Base-by-base conservation (phyloP, 805 yeast genomes). In the Metschnikowia vanudenii region DNA sequence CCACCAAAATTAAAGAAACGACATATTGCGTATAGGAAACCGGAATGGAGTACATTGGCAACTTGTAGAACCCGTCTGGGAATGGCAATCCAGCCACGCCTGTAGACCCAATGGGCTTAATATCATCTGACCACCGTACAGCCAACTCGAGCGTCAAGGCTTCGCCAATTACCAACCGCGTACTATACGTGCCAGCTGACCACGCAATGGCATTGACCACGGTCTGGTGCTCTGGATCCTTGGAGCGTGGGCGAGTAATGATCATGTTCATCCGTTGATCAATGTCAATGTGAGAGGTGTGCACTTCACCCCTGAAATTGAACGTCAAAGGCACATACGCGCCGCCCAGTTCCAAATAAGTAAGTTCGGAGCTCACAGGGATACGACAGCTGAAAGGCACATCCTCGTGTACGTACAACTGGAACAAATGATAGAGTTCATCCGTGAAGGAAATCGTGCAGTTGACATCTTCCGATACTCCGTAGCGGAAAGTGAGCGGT, bases 381-480 rank as follows among this genome's bases (percentile, higher is more conserved):
- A 84, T 54, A 45, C 84, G 69, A 62, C 94, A 86, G 39, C 85
- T 76, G 59, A 82, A 80, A 24, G 94, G 94, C 8, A 78, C 81
- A 60, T 86, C 94, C 59, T 85, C 85, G 62, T 86, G 94, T 36
- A 86, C 68, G 60, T 85, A 85, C 39, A 85, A 68, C 65, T 86
- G 92, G 62, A 86, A 83, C 48, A 55, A 61, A 58, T 86, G 94
- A 59, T 77, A 86, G 34, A 80, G 57, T 53, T 82, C 84, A 61
- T 86, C 92, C 12, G 77, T 71, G 40, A 86, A 73, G 5, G 65
- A 65, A 20, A 86, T 67, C 2, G 91, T 80, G 59, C 94, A 86
- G 53, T 76, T 75, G 43, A 77, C 45, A 45, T 76, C 77, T 51
- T 75, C 80, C 49, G 73, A 75, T 6, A 64, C 62, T 1, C 80